Evolutionary conservation across 441 rosid genomes (phyloP), one percentile per base, ranked within the genome.

Genomic region (Erysimum pusillum): DNA sequence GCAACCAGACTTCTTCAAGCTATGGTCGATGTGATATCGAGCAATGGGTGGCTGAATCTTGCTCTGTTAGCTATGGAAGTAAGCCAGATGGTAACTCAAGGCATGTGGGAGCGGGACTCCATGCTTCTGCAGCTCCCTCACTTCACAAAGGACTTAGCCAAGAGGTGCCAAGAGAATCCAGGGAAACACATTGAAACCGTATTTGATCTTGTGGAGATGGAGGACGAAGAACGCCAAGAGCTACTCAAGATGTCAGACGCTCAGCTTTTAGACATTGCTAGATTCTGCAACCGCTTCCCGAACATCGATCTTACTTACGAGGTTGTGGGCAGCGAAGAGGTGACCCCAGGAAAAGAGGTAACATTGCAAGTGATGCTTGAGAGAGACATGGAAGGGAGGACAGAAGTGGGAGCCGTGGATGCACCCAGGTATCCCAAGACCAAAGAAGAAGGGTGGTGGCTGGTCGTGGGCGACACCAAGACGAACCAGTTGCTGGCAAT

Each of bases 381-480:
- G 76, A 73, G 97, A 78, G 97, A 93, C 75, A 77, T 93, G 32
- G 95, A 93, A 82, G 97, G 91, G 68, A 85, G 87, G 83, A 78
- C 92, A 15, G 98, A 91, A 83, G 95, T 96, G 58, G 97, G 95
- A 31, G 74, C 92, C 0, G 98, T 93, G 11, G 91, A 93, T 71
- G 86, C 94, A 58, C 80, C 83, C 2, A 86, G 91, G 85, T 93
- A 85, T 57, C 96, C 97, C 2, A 91, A 88, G 83, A 83, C 91
- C 58, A 93, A 93, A 79, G 97, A 96, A 78, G 99, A 96, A 84
- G 99, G 98, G 12, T 96, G 98, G 98, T 93, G 99, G 97, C 95
- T 93, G 6, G 97, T 93, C 14, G 86, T 93, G 3, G 98, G 99
- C 3, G 98, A 95, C 77, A 86, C 90, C 12, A 88, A 85, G 84